These are phyloP conservation scores for Lactarius pseudohatsudake DNA, from an alignment of 768 basidiomycete species.

Conservation along the genomic window DNA sequence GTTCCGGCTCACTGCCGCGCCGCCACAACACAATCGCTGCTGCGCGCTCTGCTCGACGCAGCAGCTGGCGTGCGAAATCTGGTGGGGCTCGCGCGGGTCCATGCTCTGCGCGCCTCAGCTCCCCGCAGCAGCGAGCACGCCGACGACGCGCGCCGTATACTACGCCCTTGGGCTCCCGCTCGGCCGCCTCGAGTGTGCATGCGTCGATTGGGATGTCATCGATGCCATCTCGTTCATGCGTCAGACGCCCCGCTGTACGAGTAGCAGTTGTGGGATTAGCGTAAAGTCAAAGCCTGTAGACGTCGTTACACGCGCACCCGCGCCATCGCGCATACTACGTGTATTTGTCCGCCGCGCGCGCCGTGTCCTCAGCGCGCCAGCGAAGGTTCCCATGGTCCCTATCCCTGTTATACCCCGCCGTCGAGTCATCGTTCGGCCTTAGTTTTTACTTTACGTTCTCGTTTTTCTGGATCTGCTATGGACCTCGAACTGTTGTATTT, in stretches of 20 bases:
- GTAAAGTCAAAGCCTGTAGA: not conserved
- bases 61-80: slow-evolving; percentile 15
- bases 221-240: slow-evolving; percentile 8
- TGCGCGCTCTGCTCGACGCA: slow-evolving; percentile 1
- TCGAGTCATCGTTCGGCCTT: slow-evolving; percentile 3
- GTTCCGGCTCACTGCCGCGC: not conserved
- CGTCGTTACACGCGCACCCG: not conserved
- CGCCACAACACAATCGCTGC: not conserved
- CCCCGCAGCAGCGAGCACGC: not conserved
- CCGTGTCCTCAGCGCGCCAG: slow-evolving; percentile 4
- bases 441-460: slow-evolving; percentile 1
- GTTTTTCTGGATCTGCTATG: not conserved
- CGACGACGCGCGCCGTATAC: slow-evolving; percentile 7
- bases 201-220: slow-evolving; percentile 15
- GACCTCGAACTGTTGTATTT: not conserved
- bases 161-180: slow-evolving; percentile 15
- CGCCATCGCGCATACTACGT: slow-evolving; percentile 13
- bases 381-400: slow-evolving; percentile 1
- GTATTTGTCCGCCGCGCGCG: slow-evolving; percentile 13
- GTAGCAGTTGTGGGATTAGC: not conserved
- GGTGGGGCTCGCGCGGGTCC: slow-evolving; percentile 1
- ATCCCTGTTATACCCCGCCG: not conserved
- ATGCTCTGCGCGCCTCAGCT: slow-evolving; percentile 6
- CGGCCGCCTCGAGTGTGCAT: slow-evolving; percentile 6
- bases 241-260: not conserved